A percentile compares a stretch with the other conserved stretches of the same genome.
Evolutionary conservation across 2,329 filamentous ascomycete species (phyloP).

Genomic region (Plenodomus lindquistii): DNA sequence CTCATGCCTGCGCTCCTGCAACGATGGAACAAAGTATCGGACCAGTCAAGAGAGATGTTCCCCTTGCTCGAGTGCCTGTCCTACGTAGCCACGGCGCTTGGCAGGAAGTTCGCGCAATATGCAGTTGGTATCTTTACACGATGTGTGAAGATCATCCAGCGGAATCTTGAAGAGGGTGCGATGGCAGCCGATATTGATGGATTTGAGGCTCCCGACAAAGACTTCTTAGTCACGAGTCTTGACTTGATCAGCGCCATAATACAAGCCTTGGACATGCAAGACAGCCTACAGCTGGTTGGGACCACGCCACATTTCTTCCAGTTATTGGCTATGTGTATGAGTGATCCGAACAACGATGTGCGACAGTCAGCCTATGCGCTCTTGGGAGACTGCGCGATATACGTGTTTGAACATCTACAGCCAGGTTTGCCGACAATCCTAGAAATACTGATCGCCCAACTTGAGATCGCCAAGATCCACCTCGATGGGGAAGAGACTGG

Average conservation of each 20-base stretch:
- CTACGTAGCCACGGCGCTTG: constrained; percentile 87
- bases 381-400: constrained; percentile 92
- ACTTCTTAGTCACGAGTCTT: constrained; percentile 93
- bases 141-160: constrained; percentile 88
- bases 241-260: constrained; percentile 93
- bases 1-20: constrained; percentile 92
- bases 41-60: constrained; percentile 91
- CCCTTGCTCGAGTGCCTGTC: constrained; percentile 95
- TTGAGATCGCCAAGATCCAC: constrained; percentile 71
- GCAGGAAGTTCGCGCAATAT: constrained; percentile 80
- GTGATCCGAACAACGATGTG: constrained; percentile 87
- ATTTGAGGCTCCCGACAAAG: constrained; percentile 85
- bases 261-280: constrained; percentile 76
- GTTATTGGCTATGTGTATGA: constrained; percentile 87
- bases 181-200: constrained; percentile 68
- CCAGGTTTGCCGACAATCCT: constrained; percentile 73
- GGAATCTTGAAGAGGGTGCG: constrained; percentile 82
- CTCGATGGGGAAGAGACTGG: constrained; percentile 81
- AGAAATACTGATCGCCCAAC: constrained; percentile 81
- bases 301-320: constrained; percentile 85
- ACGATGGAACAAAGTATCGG: constrained; percentile 82
- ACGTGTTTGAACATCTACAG: constrained; percentile 81
- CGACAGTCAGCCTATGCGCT: constrained; percentile 95
- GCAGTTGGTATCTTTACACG: constrained; percentile 83
- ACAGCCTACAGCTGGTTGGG: constrained; percentile 76